phyloP scores from a whole-genome alignment of 495 filamentous ascomycete genomes.

The Hypoxylon intermedium region DNA sequence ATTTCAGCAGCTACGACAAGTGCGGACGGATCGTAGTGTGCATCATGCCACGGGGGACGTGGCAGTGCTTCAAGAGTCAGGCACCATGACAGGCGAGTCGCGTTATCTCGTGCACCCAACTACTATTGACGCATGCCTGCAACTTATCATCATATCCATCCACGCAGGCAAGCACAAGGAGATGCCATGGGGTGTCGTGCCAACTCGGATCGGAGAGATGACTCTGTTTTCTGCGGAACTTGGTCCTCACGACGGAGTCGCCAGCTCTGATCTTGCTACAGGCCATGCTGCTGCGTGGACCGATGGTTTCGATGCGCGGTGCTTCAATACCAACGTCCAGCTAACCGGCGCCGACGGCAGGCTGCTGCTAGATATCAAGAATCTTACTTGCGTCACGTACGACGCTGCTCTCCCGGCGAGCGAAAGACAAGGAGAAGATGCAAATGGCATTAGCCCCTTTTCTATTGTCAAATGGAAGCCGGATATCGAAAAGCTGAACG shows the following conservation, averaged over 20 bases:
- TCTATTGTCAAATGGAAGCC: constrained; percentile 34
- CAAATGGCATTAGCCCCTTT: background rate
- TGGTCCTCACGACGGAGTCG: background rate
- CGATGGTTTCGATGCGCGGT: constrained; percentile 23
- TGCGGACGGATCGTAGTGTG: constrained; percentile 19
- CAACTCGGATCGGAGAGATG: constrained; percentile 27
- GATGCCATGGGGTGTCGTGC: constrained; percentile 31
- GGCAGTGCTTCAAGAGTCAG: constrained; percentile 13
- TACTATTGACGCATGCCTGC: constrained; percentile 46
- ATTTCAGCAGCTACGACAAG: constrained; percentile 24
- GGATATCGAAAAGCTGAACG: constrained; percentile 18
- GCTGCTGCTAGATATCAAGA: constrained; percentile 29
- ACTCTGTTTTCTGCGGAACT: constrained; percentile 3
- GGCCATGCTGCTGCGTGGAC: constrained; percentile 35
- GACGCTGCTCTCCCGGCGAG: constrained; percentile 37
- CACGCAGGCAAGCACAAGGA: constrained; percentile 33
- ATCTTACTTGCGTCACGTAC: constrained; percentile 29
- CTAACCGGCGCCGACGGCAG: constrained; percentile 10
- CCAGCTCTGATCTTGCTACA: background rate
- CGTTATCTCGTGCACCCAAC: constrained; percentile 54
- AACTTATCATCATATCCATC: constrained; percentile 31
- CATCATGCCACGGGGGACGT: constrained; percentile 23
- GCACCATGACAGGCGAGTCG: constrained; percentile 23
- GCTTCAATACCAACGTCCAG: constrained; percentile 32
- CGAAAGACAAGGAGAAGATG: background rate